Percentiles rank a stretch among this genome's conserved stretches.
Evolutionary conservation across 1,139 yeast genomes (phyloP).

Genomic region (Kurtzmaniella quercitrusa): DNA sequence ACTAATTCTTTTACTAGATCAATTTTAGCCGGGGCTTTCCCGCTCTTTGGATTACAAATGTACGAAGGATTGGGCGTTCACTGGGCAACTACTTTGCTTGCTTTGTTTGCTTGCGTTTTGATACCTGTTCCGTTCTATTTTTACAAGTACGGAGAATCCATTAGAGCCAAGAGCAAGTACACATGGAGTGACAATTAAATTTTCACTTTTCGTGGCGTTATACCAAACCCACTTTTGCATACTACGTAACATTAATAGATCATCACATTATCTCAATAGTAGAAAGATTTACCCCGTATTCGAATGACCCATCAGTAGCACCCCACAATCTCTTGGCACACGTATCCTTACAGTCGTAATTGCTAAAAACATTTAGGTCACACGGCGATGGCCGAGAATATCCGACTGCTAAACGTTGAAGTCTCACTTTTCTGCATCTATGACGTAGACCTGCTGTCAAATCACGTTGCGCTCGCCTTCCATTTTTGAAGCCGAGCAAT

Average conservation of each 20-base stretch:
- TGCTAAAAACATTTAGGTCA: too few relatives aligned
- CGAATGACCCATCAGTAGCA: too few relatives aligned
- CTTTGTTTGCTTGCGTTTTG: constrained; percentile 25
- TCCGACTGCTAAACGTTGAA: neutral
- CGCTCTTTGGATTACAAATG: constrained; percentile 37
- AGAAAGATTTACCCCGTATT: too few relatives aligned
- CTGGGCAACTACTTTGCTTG: constrained; percentile 40
- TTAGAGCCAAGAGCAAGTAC: constrained; percentile 23
- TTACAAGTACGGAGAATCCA: constrained; percentile 29
- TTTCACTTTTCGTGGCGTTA: neutral
- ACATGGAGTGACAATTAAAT: constrained; percentile 17
- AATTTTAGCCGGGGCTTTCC: constrained; percentile 35
- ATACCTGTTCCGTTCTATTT: constrained; percentile 38
- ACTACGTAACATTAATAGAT: too few relatives aligned
- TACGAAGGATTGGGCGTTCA: constrained; percentile 32
- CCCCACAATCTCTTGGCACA: neutral
- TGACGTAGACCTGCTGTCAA: constrained; percentile 1
- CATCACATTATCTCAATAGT: too few relatives aligned
- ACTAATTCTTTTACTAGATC: constrained; percentile 38
- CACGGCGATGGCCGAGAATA: neutral
- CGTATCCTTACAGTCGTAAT: too few relatives aligned
- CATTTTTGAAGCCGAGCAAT: neutral
- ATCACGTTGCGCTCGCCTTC: neutral
- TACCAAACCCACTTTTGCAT: too few relatives aligned
- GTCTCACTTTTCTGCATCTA: neutral